Conservation (phyloP, 768 basidiomycete species). For the Suillus tomentosus region DNA sequence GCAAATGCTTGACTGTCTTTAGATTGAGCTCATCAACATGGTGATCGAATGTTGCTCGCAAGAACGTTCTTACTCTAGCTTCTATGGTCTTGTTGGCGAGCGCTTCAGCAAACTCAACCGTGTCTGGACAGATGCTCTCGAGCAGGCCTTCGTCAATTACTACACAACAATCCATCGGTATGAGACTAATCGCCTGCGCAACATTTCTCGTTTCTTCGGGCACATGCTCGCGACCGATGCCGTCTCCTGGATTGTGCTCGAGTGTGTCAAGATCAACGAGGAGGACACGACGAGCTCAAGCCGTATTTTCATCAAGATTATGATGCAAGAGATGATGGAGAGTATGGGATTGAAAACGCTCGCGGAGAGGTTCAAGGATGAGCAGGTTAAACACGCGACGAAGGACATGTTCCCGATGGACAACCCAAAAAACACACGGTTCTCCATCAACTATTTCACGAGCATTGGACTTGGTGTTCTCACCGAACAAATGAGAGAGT, state of each 20-base stretch:
- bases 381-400: slow-evolving; percentile 73
- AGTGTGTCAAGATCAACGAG: slow-evolving; percentile 90
- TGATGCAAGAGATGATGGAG: slow-evolving; percentile 95
- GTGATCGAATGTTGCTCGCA: slow-evolving; percentile 99
- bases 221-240: slow-evolving; percentile 86
- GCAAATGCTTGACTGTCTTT: slow-evolving; percentile 6
- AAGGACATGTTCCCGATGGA: slow-evolving; percentile 93
- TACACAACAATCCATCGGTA: slow-evolving; percentile 98
- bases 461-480: slow-evolving; percentile 87
- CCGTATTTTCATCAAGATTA: slow-evolving; percentile 96
- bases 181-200: slow-evolving; percentile 96
- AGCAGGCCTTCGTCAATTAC: slow-evolving; percentile 85
- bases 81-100: slow-evolving; percentile 95
- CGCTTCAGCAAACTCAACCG: slow-evolving; percentile 96
- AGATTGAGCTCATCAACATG: slow-evolving; percentile 98
- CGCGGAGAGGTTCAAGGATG: slow-evolving; percentile 89
- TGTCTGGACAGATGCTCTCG: slow-evolving; percentile 89
- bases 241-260: slow-evolving; percentile 86
- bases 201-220: slow-evolving; percentile 96
- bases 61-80: slow-evolving; percentile 96
- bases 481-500: slow-evolving; percentile 97
- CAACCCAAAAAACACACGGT: slow-evolving; percentile 94
- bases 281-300: slow-evolving; percentile 96
- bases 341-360: slow-evolving; percentile 85
- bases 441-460: slow-evolving; percentile 98